Base-by-base conservation (phyloP, 306 rosid species). In the Cucumis sativus region DNA sequence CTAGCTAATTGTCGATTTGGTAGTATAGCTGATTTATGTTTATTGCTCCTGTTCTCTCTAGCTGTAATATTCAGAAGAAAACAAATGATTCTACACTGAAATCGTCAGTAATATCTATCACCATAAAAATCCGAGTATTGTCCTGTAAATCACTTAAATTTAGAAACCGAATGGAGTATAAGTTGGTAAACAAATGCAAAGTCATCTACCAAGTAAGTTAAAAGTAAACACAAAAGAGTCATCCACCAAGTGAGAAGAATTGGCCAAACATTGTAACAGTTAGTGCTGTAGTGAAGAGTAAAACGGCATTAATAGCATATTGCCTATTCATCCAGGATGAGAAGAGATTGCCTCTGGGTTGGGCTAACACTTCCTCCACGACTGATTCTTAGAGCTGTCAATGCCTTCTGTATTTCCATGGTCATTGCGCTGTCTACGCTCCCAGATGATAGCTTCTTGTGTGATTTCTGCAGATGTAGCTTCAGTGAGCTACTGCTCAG, bases 371-470 rank as follows among this genome's bases (percentile, higher is more conserved):
- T 67, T 41, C 74, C 74, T 10, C 74, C 74, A 5, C 74, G 74
- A 41, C 74, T 65, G 81, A 88, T 80, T 81, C 86, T 88, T 52
- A 92, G 87, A n/a, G 90, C 90, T 54, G 89, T 86, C 74, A 95
- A 83, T 51, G 91, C 92, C 77, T 91, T 95, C 52, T 67, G 74
- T 40, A 67, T 67, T 67, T 67, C 74, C 96, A 92, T 92, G 47
- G 89, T 90, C 93, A 92, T 90, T 81, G 96, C 97, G 77, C 97
- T 92, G 58, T 95, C 99, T 41, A 92, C 97, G 18, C 97, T 95
- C 10, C 99, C 97, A 91, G 97, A 95, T 8, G 97, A 95, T 14
- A 95, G 82, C 82, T 89, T 92, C 83, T 82, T 91, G 80, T 95
- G 99, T 41, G 97, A 86, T 79, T 92, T 95, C 83, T 95, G 98